Base-by-base conservation (phyloP, 805 yeast species). In the Starmerella gropengiesseri region DNA sequence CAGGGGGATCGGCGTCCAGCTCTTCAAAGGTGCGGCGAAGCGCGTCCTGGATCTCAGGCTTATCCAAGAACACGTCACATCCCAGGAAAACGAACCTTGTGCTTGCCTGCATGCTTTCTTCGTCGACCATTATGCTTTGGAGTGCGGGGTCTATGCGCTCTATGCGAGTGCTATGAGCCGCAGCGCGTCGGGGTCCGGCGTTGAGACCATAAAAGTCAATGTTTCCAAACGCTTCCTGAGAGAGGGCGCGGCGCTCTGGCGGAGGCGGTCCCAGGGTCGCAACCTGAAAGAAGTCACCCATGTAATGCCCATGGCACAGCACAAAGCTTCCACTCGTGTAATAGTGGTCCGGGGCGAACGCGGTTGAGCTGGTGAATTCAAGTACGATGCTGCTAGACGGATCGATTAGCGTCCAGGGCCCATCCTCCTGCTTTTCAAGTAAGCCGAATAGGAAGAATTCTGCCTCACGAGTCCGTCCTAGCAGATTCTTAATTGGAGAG, bases 251-350 rank as follows among this genome's bases (percentile, higher is more conserved):
- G 49, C 73, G 67, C 58, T 91, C 99, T 3, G 85, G 79, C 0
- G 91, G 86, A 3, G 98, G 97, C 46, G 85, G 95, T 3, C 81
- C 80, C 39, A 91, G 69, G 4, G 80, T 71, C 22, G 81, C 70
- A 1, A 81, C 93, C 50, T 79, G 76, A 56, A 91, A 86, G 37
- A 71, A 68, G 31, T 55, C 55, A 11, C 58, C 58, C 2, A 78
- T 75, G 57, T 85, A 84, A 14, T 83, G 75, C 14, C 99, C 99
- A 55, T 85, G 94, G 40, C 81, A 79, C 2, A 89, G 62, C 0
- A 84, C 74, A 52, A 80, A 76, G 66, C 80, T 77, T 2, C 98
- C 97, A 0, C 74, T 68, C 3, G 78, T 74, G 19, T 68, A 70
- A 54, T 74, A 87, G 7, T 79, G 69, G 0, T 78, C 84, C 3